phyloP scores from a whole-genome alignment of 148 eudicot species.

The Nepenthes mirabilis region DNA sequence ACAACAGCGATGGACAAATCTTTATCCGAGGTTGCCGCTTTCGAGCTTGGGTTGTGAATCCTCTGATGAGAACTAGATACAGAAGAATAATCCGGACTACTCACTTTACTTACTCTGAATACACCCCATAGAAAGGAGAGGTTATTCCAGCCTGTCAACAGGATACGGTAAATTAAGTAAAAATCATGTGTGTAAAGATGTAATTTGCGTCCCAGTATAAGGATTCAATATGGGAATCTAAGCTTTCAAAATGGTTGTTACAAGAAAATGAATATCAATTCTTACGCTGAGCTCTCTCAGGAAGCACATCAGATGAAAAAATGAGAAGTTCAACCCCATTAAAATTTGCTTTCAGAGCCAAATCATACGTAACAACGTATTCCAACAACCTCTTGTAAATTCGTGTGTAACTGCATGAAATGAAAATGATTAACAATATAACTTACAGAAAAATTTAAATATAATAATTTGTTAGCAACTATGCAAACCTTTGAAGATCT shows the following conservation, averaged over 20 bases:
- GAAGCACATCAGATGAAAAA: constrained; percentile 36
- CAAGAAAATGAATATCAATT: background rate
- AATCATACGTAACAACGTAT: constrained; percentile 26
- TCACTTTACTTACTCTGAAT: constrained; percentile 19
- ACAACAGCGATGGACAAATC: no score
- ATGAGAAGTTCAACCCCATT: constrained; percentile 30
- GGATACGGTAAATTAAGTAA: constrained; percentile 1
- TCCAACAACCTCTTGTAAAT: constrained; percentile 25
- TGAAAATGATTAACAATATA: constrained; percentile 3
- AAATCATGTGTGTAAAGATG: background rate
- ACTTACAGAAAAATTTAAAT: background rate
- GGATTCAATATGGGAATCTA: no score
- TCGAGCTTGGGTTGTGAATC: constrained; percentile 2
- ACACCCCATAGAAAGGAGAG: constrained; percentile 41
- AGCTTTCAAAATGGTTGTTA: background rate
- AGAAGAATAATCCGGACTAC: constrained; percentile 1
- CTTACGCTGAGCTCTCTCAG: constrained; percentile 32
- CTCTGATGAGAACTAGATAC: background rate
- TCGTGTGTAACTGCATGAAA: constrained; percentile 21
- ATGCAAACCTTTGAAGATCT: constrained; percentile 28
- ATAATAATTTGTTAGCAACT: background rate
- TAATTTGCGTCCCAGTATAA: no score
- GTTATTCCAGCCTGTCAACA: constrained; percentile 39
- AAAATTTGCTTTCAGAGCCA: constrained; percentile 26
- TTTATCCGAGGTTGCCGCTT: background rate